phyloP scores from a whole-genome alignment of 73 alveolate genomes.

The Uronychia binucleata region DNA sequence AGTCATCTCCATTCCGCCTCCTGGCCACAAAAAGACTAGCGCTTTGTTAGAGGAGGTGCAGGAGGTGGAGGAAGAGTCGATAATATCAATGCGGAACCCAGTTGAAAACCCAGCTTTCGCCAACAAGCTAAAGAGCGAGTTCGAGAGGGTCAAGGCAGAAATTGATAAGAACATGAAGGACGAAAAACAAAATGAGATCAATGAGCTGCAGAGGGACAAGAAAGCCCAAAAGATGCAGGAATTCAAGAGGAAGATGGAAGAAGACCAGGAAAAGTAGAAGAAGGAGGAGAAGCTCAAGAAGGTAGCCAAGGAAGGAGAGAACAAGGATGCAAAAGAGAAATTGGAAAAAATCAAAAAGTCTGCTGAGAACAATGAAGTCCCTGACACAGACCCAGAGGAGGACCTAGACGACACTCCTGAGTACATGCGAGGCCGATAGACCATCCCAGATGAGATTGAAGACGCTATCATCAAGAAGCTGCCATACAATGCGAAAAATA shows the following conservation, averaged over 20 bases:
- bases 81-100: too few relatives aligned
- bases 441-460: conserved; percentile 50
- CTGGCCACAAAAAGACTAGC: not conserved
- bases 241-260: not conserved
- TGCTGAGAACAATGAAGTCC: not conserved
- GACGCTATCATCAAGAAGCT: conserved; percentile 26
- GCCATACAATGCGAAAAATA: conserved; percentile 37
- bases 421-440: conserved; percentile 26
- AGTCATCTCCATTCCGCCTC: not conserved
- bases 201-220: conserved; percentile 22
- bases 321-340: not conserved
- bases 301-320: not conserved
- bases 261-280: conserved; percentile 1
- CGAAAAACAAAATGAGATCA: conserved; percentile 7
- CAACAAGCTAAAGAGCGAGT: not conserved
- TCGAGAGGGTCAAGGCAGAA: not conserved
- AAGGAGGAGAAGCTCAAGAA: not conserved
- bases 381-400: conserved; percentile 50
- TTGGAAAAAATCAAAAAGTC: not conserved
- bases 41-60: not conserved
- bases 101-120: not conserved
- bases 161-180: conserved; percentile 5
- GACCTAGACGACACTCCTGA: conserved; percentile 35
- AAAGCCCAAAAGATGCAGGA: not conserved
- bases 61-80: too few relatives aligned